Evolutionary conservation across 192 early-diverging fungal species (phyloP), one percentile per base, ranked within the genome.

Genomic region (Geosiphon pyriformis): DNA sequence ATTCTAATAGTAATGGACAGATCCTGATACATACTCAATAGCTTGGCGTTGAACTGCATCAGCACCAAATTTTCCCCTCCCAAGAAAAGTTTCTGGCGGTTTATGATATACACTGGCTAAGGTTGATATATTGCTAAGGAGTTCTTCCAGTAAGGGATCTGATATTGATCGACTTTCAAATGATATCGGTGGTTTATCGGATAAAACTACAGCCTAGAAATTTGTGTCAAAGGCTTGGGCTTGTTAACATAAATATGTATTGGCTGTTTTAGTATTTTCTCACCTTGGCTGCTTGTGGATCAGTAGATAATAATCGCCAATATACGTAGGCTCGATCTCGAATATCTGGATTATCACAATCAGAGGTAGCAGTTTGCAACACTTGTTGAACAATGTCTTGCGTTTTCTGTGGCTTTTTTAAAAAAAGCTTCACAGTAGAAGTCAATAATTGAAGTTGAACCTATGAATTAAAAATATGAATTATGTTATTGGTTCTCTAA

Each of bases 51-150:
- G 73, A 42, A 88, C 77, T 56, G 79, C 74, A 61, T 83, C 81
- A 37, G 81, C 79, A 63, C 87, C 74, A 70, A 81, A 84, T 34
- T 80, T 84, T 61, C 74, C 76, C 37, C 77, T 76, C 49, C 83
- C 83, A 68, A 88, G 87, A 61, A 98, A 90, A 23, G 87, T 80
- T 42, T 79, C 80, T 0, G 92, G 86, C 8, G 95, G 88, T 69
- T 92, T 94, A 72, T 98, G 96, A 70, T 94, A 92, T n/a, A 98
- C 94, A 15, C 93, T 94, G 1, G 96, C 92, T 33, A 98, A 75
- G 30, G 88, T 85, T 11, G 86, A 88, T 53, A 98, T 92, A 71
- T 97, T 89, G 58, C 76, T 80, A 52, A 98, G 78, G 35, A 98
- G 80, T 68, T 95, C 92, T 42, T 95, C 91, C 53, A 98, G 81